A percentile compares a stretch with the other conserved stretches of the same genome.
phyloP scores from a whole-genome alignment of 1,139 yeast species.

The Pichia sp. region DNA sequence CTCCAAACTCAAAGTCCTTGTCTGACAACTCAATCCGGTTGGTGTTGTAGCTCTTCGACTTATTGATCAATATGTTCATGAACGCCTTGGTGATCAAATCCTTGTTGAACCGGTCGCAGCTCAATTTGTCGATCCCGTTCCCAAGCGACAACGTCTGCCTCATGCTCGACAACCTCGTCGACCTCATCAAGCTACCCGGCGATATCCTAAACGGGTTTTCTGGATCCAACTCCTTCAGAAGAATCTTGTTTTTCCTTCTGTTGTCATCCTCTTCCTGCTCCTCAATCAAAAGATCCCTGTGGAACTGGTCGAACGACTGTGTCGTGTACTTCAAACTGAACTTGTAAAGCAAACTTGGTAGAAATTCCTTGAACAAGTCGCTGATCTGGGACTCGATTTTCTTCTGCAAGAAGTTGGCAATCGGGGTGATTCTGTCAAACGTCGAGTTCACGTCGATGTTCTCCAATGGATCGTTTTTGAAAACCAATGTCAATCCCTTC shows the following conservation, averaged over 20 bases:
- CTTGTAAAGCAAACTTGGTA: conserved; percentile 76
- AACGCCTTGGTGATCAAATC: conserved; percentile 33
- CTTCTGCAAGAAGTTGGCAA: conserved; percentile 73
- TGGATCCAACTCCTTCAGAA: conserved; percentile 50
- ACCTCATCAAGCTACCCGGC: conserved; percentile 65
- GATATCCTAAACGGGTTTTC: conserved; percentile 53
- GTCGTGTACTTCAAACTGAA: conserved; percentile 70
- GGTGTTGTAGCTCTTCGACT: conserved; percentile 22
- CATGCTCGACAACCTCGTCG: conserved; percentile 67
- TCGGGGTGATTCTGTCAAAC: conserved; percentile 78
- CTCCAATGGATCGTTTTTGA: conserved; percentile 84
- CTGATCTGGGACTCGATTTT: conserved; percentile 81
- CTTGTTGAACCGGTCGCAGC: conserved; percentile 32
- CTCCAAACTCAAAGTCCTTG: conserved; percentile 24
- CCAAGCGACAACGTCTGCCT: conserved; percentile 74
- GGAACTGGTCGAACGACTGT: conserved; percentile 38
- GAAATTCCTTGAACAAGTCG: conserved; percentile 74
- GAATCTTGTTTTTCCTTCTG: conserved; percentile 30
- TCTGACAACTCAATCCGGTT: conserved; percentile 27
- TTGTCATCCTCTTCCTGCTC: conserved; percentile 29
- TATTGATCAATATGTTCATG: conserved; percentile 28
- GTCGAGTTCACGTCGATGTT: conserved; percentile 78
- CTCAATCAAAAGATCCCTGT: conserved; percentile 32
- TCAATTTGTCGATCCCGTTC: conserved; percentile 23
- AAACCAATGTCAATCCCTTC: conserved; percentile 80